Evolutionary conservation across 257 asterid species (phyloP).

Genomic region (Gentiana macrophylla): DNA sequence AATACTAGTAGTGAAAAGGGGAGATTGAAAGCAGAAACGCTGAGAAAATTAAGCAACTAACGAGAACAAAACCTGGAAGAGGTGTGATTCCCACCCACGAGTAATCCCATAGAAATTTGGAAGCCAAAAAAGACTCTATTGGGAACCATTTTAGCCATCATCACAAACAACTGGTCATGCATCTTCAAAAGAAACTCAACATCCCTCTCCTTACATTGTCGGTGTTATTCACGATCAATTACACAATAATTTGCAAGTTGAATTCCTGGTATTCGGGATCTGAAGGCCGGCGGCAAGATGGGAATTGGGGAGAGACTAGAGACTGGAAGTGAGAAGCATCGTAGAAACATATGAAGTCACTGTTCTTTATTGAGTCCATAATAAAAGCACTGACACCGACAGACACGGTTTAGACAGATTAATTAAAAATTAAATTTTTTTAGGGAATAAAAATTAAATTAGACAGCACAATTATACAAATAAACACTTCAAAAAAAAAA

Average conservation of each 20-base stretch:
- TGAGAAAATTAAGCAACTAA: constrained; percentile 21
- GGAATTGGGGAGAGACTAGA: not conserved
- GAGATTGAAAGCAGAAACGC: constrained; percentile 15
- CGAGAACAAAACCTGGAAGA: constrained; percentile 97
- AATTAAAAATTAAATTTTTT: too few relatives aligned
- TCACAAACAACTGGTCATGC: constrained; percentile 25
- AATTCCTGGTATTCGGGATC: constrained; percentile 8
- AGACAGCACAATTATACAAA: too few relatives aligned
- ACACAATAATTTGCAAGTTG: not conserved
- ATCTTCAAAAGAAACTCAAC: constrained; percentile 15
- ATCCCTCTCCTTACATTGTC: constrained; percentile 11
- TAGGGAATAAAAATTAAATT: too few relatives aligned
- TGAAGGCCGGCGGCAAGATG: not conserved
- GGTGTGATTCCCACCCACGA: constrained; percentile 98
- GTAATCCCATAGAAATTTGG: constrained; percentile 58
- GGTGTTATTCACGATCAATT: not conserved
- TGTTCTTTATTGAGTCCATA: too few relatives aligned
- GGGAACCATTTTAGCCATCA: constrained; percentile 39
- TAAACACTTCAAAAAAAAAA: too few relatives aligned
- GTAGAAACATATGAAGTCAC: too few relatives aligned
- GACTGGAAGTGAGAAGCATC: not conserved
- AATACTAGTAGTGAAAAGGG: constrained; percentile 10
- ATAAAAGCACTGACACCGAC: too few relatives aligned
- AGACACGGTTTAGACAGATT: too few relatives aligned
- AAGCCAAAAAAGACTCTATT: constrained; percentile 53